These are phyloP conservation scores for Vigna mungo DNA, from an alignment of 306 rosid species.

Conservation along the genomic window DNA sequence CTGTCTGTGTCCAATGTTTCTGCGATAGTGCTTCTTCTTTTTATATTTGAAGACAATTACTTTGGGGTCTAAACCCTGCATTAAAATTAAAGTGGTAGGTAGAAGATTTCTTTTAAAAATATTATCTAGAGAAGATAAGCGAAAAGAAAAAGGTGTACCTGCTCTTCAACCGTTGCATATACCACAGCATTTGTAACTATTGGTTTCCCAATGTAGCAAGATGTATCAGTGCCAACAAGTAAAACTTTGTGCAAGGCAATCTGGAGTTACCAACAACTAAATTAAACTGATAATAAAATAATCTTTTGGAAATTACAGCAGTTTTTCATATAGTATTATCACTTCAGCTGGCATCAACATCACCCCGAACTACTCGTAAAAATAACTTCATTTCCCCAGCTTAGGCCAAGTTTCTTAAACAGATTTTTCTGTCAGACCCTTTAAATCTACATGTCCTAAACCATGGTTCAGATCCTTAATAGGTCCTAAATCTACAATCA, in stretches of 20 bases:
- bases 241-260: constrained; percentile 86
- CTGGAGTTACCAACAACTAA: constrained; percentile 55
- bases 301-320: not conserved
- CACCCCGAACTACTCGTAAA: not conserved
- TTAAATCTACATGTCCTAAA: constrained; percentile 24
- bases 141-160: constrained; percentile 56
- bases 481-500: not conserved
- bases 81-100: constrained; percentile 26
- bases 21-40: constrained; percentile 82
- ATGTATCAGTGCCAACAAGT: constrained; percentile 85
- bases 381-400: constrained; percentile 7
- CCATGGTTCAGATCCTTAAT: constrained; percentile 26
- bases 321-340: not conserved
- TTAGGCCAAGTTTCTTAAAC: not conserved
- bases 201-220: constrained; percentile 87
- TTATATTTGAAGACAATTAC: constrained; percentile 94
- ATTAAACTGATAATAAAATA: constrained; percentile 22
- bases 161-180: constrained; percentile 97
- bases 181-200: constrained; percentile 95
- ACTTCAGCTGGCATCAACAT: not conserved
- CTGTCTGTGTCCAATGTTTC: constrained; percentile 96
- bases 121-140: not conserved
- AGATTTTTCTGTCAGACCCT: not conserved
- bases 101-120: not conserved
- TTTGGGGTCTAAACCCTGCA: constrained; percentile 78